Evolutionary conservation across 2,329 filamentous ascomycete genomes (phyloP), one percentile per base, ranked within the genome.

Genomic region (Penicillium crustosum): DNA sequence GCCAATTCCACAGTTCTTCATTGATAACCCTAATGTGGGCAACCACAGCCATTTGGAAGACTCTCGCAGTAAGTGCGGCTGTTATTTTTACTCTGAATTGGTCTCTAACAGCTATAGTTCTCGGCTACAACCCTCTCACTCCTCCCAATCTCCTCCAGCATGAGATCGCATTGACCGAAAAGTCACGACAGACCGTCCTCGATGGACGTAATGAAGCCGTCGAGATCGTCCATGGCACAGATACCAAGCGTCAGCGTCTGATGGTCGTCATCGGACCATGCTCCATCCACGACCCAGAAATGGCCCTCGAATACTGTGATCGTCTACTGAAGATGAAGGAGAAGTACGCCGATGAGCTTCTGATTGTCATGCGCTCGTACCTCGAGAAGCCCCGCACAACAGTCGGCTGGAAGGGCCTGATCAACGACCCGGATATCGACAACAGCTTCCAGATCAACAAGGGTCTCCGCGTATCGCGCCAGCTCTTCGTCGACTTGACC

Each of bases 401-500:
- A 0, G 91, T 99, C 29, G 94, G 94, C 67, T 99, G 94, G 94
- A 99, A 99, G 82, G 94, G 94, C 49, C 81, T 99, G 68, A 96
- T 99, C 81, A 97, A 99, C 75, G 94, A 99, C 78, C 94, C 94
- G 2, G 93, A 97, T 72, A 96, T 99, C 73, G 93, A 97, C 77
- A 93, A 96, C 76, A 94, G 89, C 77, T 97, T 96, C 89, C 88
- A 97, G 79, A 97, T 99, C 81, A 97, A 97, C 83, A 97, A 97
- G 83, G 94, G 94, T 21, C 79, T 99, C 70, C 87, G 90, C 50
- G 82, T 92, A 55, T 90, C 91, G 55, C 85, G 94, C 66, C 88
- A 97, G 77, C 84, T 99, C 73, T 97, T 97, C 77, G 88, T 95
- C 62, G 92, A 97, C 74, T 81, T 99, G 67, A 97, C 93, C 0